Conservation (phyloP, 106 monocot genomes). For the Allium sativum region DNA sequence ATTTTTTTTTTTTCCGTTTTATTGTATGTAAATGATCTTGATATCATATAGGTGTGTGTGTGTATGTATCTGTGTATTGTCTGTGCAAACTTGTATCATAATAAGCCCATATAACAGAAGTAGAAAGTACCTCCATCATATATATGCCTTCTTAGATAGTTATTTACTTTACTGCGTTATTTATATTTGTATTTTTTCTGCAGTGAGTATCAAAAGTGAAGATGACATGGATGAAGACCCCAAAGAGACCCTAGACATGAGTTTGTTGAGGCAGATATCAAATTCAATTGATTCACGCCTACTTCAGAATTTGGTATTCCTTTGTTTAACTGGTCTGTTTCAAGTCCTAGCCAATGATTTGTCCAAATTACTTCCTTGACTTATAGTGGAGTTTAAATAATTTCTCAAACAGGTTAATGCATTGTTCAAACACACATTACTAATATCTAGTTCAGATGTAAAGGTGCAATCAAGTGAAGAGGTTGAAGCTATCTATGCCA, state of each 20-base stretch:
- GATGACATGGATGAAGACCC: slow-evolving; percentile 40
- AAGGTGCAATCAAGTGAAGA: slow-evolving; percentile 25
- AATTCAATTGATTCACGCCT: slow-evolving; percentile 63
- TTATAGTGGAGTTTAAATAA: slow-evolving; percentile 2
- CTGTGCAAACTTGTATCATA: neutral
- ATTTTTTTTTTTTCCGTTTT: too few relatives aligned
- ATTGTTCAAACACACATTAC: slow-evolving; percentile 43
- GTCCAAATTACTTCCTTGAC: too few relatives aligned
- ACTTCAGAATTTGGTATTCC: slow-evolving; percentile 63
- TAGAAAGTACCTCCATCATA: too few relatives aligned
- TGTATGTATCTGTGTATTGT: neutral
- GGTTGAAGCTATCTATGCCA: slow-evolving; percentile 52
- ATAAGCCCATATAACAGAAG: too few relatives aligned
- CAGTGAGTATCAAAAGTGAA: slow-evolving; percentile 4
- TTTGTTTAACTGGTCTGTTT: neutral
- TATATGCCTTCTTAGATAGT: neutral
- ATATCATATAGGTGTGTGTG: neutral
- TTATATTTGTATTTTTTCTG: slow-evolving; percentile 3
- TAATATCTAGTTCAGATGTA: slow-evolving; percentile 16
- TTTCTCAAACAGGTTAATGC: slow-evolving; percentile 58
- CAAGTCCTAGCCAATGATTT: too few relatives aligned
- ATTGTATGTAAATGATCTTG: too few relatives aligned
- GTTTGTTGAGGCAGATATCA: slow-evolving; percentile 57
- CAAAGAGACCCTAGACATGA: slow-evolving; percentile 24
- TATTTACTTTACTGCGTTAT: neutral